These are phyloP conservation scores for Neonothopanus nambi DNA, from an alignment of 1,284 basidiomycete species.

Conservation along the genomic window DNA sequence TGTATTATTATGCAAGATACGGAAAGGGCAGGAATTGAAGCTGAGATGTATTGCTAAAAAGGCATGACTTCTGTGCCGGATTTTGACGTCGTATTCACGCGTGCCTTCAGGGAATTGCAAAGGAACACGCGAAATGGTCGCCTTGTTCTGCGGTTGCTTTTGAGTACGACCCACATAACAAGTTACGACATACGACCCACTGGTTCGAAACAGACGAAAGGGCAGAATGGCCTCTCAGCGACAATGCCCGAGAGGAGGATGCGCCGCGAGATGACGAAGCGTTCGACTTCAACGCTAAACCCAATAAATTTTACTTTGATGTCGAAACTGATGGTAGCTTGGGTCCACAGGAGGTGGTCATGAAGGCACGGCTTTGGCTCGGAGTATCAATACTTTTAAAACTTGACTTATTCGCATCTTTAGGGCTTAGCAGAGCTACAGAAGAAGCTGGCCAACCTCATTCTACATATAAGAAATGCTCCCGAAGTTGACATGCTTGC, in stretches of 20 bases:
- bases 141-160: constrained; percentile 94
- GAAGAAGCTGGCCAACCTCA: constrained; percentile 79
- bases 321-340: constrained; percentile 91
- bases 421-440: constrained; percentile 83
- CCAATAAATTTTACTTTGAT: constrained; percentile 87
- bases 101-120: constrained; percentile 85
- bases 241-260: constrained; percentile 83
- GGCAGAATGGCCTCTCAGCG: constrained; percentile 81
- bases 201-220: constrained; percentile 89
- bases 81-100: constrained; percentile 9
- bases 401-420: constrained; percentile 1
- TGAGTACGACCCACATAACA: constrained; percentile 99
- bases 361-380: constrained; percentile 55
- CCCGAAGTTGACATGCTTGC: constrained; percentile 54
- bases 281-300: constrained; percentile 88
- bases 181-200: constrained; percentile 92
- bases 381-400: neutral
- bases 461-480: constrained; percentile 66
- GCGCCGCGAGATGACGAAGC: constrained; percentile 74
- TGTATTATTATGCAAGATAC: constrained; percentile 89
- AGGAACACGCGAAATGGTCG: constrained; percentile 99
- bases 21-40: constrained; percentile 91
- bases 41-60: constrained; percentile 92
- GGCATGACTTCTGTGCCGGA: constrained; percentile 43
- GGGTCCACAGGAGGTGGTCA: constrained; percentile 85